A percentile compares a stretch with the other conserved stretches of the same genome.
Conservation (phyloP, 257 asterid genomes). For the Schizonepeta tenuifolia region DNA sequence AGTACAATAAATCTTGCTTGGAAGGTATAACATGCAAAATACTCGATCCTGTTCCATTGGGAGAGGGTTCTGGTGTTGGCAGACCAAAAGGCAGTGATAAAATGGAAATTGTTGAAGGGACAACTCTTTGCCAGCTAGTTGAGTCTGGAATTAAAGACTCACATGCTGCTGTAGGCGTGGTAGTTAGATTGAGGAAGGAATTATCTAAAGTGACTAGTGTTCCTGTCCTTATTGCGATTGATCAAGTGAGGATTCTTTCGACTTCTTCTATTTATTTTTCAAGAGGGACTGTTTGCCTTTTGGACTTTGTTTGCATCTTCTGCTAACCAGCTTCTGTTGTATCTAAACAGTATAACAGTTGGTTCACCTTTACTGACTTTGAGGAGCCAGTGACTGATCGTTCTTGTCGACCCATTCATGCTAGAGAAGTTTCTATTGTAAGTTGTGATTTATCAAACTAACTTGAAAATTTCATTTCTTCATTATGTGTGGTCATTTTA, state of each 20-base stretch:
- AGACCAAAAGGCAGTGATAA: conserved; percentile 65
- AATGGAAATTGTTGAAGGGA: conserved; percentile 66
- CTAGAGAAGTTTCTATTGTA: conserved; percentile 75
- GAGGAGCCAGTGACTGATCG: conserved; percentile 90
- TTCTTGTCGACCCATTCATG: conserved; percentile 84
- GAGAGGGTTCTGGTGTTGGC: conserved; percentile 98
- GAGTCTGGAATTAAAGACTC: conserved; percentile 69
- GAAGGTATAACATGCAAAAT: conserved; percentile 67
- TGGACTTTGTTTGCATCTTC: conserved; percentile 19
- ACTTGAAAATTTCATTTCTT: background rate
- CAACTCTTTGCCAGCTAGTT: conserved; percentile 73
- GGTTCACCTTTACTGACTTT: conserved; percentile 92
- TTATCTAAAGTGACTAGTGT: conserved; percentile 73
- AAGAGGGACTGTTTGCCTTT: conserved; percentile 25
- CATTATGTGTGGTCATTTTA: conserved; percentile 4
- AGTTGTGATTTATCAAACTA: conserved; percentile 38
- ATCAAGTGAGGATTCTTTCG: conserved; percentile 67
- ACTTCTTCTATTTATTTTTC: conserved; percentile 15
- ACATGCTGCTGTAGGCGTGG: conserved; percentile 88
- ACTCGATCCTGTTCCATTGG: conserved; percentile 76
- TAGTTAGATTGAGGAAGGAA: conserved; percentile 91
- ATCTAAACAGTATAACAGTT: conserved; percentile 78
- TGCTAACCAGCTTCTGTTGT: conserved; percentile 38
- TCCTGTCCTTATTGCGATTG: conserved; percentile 94
- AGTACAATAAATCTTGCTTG: conserved; percentile 66